Base-by-base conservation (phyloP, 1,284 basidiomycete species). In the Pseudozyma sp. region DNA sequence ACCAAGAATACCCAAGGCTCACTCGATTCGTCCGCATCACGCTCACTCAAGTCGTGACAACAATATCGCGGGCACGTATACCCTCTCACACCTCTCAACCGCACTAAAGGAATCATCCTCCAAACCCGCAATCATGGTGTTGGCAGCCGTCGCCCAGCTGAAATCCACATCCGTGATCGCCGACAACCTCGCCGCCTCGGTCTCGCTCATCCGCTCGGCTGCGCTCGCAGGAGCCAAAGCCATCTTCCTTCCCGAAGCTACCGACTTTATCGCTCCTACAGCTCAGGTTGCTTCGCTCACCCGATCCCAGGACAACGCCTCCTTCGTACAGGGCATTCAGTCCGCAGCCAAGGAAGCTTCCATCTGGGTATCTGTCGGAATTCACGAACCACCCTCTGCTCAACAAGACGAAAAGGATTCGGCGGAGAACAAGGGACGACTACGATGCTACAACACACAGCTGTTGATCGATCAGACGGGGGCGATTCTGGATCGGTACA, bases 211-310 rank as follows among this genome's bases (percentile, higher is more conserved):
- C 39, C 71, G 81, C 7, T 14, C 48, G 39, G 68, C 64, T 7
- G 85, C 84, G 0, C 48, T 52, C 3, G 84, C 83, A 0, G 86
- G 86, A 0, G 86, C 87, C 3, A 82, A 82, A 56, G 84, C 86
- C 13, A 75, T 86, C 55, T 87, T 86, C 63, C 79, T 88, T 6
- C 87, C 87, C 17, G 87, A 88, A 80, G 81, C 87, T 0, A 82
- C 86, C 24, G 87, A 88, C 72, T 88, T 87, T 51, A 87, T 88
- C 62, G 85, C 86, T 1, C 81, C 85, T 8, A 80, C 84, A 14
- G 68, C 81, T 0, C 7, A 56, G 8, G 85, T 85, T 4, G 58
- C 70, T 0, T 46, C 51, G 11, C 74, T 86, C 2, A 78, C 81
- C 0, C 58, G 77, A 13, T 76, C 81, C 0, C 13, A 59, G 1